Conservation (phyloP, 805 yeast genomes). For the Lipomyces yamanashiensis region DNA sequence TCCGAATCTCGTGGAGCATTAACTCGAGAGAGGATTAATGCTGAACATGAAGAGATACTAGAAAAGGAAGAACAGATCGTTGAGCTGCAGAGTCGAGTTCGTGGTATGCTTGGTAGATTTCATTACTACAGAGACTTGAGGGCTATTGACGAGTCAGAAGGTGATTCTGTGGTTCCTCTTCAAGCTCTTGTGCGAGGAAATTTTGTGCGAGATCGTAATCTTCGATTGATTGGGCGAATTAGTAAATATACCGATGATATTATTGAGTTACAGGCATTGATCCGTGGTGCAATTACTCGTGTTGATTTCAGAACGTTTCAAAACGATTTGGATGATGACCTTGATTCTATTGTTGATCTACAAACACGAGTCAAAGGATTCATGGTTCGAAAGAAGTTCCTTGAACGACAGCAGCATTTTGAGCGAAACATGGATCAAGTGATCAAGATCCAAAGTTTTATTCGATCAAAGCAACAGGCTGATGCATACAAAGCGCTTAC, state of each 20-base stretch:
- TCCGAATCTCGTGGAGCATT: conserved; percentile 56
- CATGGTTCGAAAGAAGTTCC: conserved; percentile 40
- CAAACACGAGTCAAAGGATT: conserved; percentile 46
- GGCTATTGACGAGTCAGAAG: conserved; percentile 33
- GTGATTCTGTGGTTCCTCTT: conserved; percentile 31
- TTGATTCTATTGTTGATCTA: conserved; percentile 40
- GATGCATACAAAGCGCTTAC: conserved; percentile 75
- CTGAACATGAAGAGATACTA: conserved; percentile 31
- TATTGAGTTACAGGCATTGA: conserved; percentile 45
- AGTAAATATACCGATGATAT: conserved; percentile 32
- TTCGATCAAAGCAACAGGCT: conserved; percentile 70
- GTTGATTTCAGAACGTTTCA: conserved; percentile 43
- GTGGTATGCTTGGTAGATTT: conserved; percentile 40
- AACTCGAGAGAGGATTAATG: conserved; percentile 31
- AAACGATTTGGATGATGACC: conserved; percentile 45
- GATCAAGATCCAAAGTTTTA: conserved; percentile 71
- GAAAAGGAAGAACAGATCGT: conserved; percentile 28
- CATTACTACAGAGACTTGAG: conserved; percentile 23
- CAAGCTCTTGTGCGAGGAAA: conserved; percentile 55
- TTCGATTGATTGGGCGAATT: conserved; percentile 26
- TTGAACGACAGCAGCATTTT: conserved; percentile 54
- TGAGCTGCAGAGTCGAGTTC: conserved; percentile 40
- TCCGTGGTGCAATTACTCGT: conserved; percentile 47
- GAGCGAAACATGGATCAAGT: conserved; percentile 59
- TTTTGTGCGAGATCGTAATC: conserved; percentile 34